Evolutionary conservation across 2,329 filamentous ascomycete genomes (phyloP).

Genomic region (Hypomyces rosellus): DNA sequence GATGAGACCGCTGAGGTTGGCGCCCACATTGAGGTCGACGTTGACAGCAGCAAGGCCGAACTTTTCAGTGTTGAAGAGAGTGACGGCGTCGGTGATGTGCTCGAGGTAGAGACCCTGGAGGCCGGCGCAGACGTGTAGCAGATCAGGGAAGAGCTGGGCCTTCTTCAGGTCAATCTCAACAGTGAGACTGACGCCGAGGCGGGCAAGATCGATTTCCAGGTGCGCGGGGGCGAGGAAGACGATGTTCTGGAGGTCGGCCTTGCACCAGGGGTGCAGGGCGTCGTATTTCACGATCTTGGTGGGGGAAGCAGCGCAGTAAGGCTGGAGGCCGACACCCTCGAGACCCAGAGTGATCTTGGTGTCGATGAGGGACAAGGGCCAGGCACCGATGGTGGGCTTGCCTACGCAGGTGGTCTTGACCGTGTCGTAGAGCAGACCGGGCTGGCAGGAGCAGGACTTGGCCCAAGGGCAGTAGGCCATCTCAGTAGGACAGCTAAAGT

Average conservation of each 20-base stretch:
- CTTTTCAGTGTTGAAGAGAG: constrained; percentile 32
- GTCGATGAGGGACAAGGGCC: constrained; percentile 23
- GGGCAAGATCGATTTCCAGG: constrained; percentile 23
- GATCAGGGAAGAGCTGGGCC: constrained; percentile 2
- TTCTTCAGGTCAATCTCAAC: constrained; percentile 22
- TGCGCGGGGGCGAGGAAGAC: constrained; percentile 28
- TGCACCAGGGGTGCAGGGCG: constrained; percentile 28
- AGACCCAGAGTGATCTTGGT: constrained; percentile 1
- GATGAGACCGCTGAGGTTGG: constrained; percentile 18
- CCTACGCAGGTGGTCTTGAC: constrained; percentile 22
- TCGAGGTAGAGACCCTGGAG: constrained; percentile 29
- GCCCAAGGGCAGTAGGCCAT: constrained; percentile 34
- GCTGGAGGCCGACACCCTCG: constrained; percentile 22
- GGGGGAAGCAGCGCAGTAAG: constrained; percentile 30
- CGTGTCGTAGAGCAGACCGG: constrained; percentile 35
- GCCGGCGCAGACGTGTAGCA: constrained; percentile 25
- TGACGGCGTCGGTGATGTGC: constrained; percentile 24
- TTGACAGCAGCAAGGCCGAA: constrained; percentile 24
- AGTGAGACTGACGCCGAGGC: constrained; percentile 19
- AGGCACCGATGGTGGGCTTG: constrained; percentile 22
- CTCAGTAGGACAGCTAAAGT: constrained; percentile 25
- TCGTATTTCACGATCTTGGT: constrained; percentile 31
- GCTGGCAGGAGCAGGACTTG: constrained; percentile 37
- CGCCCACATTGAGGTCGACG: constrained; percentile 20
- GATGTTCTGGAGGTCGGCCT: constrained; percentile 27